These are phyloP conservation scores for Colletotrichum costaricense DNA, from an alignment of 2,329 filamentous ascomycete species.

Conservation along the genomic window DNA sequence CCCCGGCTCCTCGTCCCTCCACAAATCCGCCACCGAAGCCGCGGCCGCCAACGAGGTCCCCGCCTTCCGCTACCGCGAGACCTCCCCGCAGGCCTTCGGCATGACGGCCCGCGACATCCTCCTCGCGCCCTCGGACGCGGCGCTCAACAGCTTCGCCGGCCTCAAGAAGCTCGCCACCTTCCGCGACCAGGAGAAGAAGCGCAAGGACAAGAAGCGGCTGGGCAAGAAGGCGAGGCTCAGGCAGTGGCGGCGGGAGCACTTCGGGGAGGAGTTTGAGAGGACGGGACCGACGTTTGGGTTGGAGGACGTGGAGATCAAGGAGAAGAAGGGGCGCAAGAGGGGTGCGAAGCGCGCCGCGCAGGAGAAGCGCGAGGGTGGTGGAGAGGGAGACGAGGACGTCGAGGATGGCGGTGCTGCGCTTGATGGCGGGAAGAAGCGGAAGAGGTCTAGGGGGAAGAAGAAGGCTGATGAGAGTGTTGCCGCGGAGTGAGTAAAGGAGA, in stretches of 20 bases:
- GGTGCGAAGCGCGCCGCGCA: neutral
- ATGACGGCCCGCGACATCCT: constrained; percentile 92
- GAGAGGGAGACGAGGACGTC: constrained; percentile 42
- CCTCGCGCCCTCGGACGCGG: constrained; percentile 83
- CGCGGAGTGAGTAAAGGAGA: neutral
- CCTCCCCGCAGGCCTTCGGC: constrained; percentile 89
- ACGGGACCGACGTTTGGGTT: constrained; percentile 70
- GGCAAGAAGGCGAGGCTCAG: constrained; percentile 92
- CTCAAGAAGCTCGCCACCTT: constrained; percentile 95
- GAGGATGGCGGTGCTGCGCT: constrained; percentile 43
- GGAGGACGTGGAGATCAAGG: constrained; percentile 46
- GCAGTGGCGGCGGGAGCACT: constrained; percentile 81
- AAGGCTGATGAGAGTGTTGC: constrained; percentile 41
- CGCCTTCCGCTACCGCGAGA: constrained; percentile 91
- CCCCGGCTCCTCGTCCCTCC: constrained; percentile 51
- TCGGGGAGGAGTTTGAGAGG: constrained; percentile 68
- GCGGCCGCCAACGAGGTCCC: constrained; percentile 44
- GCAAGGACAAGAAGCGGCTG: constrained; percentile 85
- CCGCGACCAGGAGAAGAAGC: constrained; percentile 89
- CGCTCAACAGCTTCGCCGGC: constrained; percentile 90
- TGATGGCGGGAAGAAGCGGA: constrained; percentile 59
- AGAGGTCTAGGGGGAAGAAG: constrained; percentile 61
- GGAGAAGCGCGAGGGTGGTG: constrained; percentile 26
- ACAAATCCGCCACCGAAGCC: neutral
- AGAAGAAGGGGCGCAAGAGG: constrained; percentile 40